Conservation (phyloP, 2,329 filamentous ascomycete genomes). For the Plectosphaerella plurivora region DNA sequence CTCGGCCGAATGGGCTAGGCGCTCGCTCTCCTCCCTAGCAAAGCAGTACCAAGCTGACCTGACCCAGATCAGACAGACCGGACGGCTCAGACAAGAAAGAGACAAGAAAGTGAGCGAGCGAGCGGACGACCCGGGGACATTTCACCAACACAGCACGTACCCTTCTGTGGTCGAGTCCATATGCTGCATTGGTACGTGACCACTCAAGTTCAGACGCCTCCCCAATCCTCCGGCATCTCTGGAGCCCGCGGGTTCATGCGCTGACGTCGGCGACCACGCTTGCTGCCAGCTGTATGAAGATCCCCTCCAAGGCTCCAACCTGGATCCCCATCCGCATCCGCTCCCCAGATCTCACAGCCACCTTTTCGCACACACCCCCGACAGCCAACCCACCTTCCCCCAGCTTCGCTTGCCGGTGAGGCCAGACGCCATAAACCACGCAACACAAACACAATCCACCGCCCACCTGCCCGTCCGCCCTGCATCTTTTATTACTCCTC, state of each 20-base stretch:
- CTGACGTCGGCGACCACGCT: slow-evolving; percentile 40
- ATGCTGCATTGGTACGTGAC: background rate
- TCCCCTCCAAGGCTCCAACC: slow-evolving; percentile 16
- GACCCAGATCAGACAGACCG: too few species aligned
- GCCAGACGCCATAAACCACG: background rate
- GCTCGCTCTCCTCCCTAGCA: background rate
- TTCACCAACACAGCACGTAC: too few species aligned
- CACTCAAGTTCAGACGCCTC: background rate
- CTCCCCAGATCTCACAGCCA: background rate
- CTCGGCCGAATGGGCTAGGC: background rate
- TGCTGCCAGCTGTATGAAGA: slow-evolving; percentile 27
- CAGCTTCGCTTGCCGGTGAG: background rate
- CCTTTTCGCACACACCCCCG: background rate
- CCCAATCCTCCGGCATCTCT: background rate
- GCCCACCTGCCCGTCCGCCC: background rate
- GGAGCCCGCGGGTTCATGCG: slow-evolving; percentile 30
- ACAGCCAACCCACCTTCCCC: background rate
- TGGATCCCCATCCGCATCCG: background rate
- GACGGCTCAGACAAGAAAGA: too few species aligned
- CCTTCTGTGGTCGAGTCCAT: too few species aligned
- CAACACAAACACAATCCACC: background rate
- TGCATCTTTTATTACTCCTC: background rate
- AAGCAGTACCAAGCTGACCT: too few species aligned
- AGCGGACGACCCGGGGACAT: too few species aligned
- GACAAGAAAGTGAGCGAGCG: too few species aligned